A percentile compares a stretch with the other conserved stretches of the same genome.
phyloP scores from a whole-genome alignment of 169 alveolate species.

The Babesia sp. region DNA sequence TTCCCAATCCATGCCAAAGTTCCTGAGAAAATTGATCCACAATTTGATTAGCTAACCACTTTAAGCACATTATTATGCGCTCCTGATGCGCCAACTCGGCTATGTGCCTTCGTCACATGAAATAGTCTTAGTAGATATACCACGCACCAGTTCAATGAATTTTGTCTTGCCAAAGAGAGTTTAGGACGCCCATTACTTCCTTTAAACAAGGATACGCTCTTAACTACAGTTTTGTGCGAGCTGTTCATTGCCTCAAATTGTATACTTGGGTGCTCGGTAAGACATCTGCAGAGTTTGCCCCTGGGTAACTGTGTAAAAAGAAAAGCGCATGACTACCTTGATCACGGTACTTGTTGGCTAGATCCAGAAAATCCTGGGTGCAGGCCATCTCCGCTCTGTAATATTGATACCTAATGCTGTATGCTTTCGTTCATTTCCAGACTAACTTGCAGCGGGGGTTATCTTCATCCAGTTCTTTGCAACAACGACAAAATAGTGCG shows the following conservation, averaged over 20 bases:
- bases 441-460: constrained; percentile 78
- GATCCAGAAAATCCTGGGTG: constrained; percentile 71
- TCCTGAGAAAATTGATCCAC: neutral
- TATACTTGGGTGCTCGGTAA: constrained; percentile 46
- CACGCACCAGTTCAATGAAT: constrained; percentile 2
- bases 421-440: neutral
- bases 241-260: constrained; percentile 55
- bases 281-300: constrained; percentile 34
- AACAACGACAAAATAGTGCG: constrained; percentile 73
- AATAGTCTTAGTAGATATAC: neutral
- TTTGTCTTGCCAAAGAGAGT: constrained; percentile 2
- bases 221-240: neutral
- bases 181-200: neutral
- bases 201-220: neutral
- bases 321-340: constrained; percentile 10
- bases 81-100: neutral
- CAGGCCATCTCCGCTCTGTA: constrained; percentile 79
- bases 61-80: neutral
- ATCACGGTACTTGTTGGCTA: constrained; percentile 63
- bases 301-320: neutral
- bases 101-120: constrained; percentile 2
- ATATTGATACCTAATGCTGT: constrained; percentile 69
- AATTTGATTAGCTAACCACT: neutral
- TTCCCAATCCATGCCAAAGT: neutral
- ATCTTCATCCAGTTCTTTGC: constrained; percentile 76